These are phyloP conservation scores for Solanum corneliomulleri DNA, from an alignment of 257 asterid species.

Conservation along the genomic window DNA sequence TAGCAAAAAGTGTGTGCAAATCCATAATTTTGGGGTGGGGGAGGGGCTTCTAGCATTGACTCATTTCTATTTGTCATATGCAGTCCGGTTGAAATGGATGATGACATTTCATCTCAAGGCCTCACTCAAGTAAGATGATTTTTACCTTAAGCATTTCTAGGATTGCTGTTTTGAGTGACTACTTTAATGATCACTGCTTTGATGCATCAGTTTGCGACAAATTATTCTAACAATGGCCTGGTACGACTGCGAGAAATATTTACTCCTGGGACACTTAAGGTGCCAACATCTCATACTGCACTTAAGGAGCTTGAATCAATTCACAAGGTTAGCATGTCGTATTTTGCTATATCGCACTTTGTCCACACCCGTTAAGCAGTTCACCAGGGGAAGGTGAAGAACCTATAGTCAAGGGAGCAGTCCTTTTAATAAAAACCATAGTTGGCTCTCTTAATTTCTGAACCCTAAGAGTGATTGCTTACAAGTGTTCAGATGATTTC, in stretches of 20 bases:
- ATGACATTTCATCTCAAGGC: constrained; percentile 85
- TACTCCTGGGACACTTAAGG: constrained; percentile 67
- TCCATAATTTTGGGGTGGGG: not conserved
- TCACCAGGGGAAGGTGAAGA: not conserved
- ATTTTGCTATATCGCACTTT: not conserved
- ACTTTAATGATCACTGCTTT: not conserved
- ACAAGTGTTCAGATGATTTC: not conserved
- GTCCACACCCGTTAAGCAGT: not conserved
- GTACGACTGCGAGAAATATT: constrained; percentile 86
- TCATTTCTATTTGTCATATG: constrained; percentile 11
- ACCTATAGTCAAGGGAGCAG: not conserved
- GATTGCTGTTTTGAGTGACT: not conserved
- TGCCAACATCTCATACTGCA: constrained; percentile 63
- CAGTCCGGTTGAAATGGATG: constrained; percentile 84
- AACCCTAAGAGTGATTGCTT: not conserved
- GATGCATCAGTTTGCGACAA: constrained; percentile 61
- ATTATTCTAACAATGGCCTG: constrained; percentile 45
- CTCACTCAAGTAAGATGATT: constrained; percentile 60
- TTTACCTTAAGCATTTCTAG: not conserved
- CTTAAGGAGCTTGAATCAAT: constrained; percentile 95
- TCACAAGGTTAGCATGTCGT: constrained; percentile 60
- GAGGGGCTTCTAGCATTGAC: not conserved
- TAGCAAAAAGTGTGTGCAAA: not conserved
- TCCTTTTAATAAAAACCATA: not conserved
- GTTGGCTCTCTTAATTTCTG: not conserved